These are phyloP conservation scores for Daldinia concentrica DNA, from an alignment of 495 filamentous ascomycete species.

Conservation along the genomic window DNA sequence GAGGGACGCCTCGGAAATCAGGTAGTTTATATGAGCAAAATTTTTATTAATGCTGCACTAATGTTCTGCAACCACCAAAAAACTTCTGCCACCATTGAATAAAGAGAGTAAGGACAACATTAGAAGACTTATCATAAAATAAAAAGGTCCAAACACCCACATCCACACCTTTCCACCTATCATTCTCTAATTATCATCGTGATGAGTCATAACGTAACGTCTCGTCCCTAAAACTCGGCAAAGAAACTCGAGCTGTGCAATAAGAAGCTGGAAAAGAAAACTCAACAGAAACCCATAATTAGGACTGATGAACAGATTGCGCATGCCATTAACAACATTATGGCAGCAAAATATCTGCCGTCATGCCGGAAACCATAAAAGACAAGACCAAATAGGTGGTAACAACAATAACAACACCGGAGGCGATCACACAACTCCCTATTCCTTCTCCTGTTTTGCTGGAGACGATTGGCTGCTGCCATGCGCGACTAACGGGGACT, in stretches of 20 bases:
- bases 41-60: slow-evolving; percentile 42
- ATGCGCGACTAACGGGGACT: slow-evolving; percentile 59
- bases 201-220: slow-evolving; percentile 41
- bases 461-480: slow-evolving; percentile 62
- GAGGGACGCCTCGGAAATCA: not conserved
- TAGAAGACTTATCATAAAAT: slow-evolving; percentile 43
- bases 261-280: slow-evolving; percentile 3
- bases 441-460: slow-evolving; percentile 56
- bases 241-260: slow-evolving; percentile 18
- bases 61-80: slow-evolving; percentile 38
- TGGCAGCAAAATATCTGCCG: slow-evolving; percentile 31
- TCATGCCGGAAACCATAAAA: slow-evolving; percentile 31
- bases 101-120: slow-evolving; percentile 30
- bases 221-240: slow-evolving; percentile 35
- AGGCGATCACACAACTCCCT: not conserved
- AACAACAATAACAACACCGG: slow-evolving; percentile 3
- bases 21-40: slow-evolving; percentile 12
- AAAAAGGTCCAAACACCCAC: slow-evolving; percentile 31
- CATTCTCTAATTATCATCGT: slow-evolving; percentile 31
- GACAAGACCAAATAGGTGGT: slow-evolving; percentile 22
- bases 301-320: not conserved
- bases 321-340: slow-evolving; percentile 17
- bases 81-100: slow-evolving; percentile 16
- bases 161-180: slow-evolving; percentile 33
- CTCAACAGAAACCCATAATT: slow-evolving; percentile 29